Evolutionary conservation across 2,329 filamentous ascomycete genomes (phyloP).

Genomic region (Ophiostoma populinum): DNA sequence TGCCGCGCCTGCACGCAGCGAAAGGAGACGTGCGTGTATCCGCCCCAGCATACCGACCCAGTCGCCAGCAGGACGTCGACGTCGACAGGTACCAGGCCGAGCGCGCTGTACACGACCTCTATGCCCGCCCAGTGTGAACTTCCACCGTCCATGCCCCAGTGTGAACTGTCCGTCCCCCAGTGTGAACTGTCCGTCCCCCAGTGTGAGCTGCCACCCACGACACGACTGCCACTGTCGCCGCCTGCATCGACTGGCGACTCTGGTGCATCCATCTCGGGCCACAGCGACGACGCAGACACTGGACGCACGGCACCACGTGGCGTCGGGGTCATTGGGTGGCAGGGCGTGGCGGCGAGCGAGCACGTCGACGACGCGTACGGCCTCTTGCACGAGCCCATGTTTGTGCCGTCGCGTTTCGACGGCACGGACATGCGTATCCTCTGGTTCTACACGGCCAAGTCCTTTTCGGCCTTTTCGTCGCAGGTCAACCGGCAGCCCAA

Average conservation of each 20-base stretch:
- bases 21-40: constrained; percentile 30
- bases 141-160: not conserved
- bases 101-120: not conserved
- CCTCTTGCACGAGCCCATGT: constrained; percentile 18
- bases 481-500: constrained; percentile 18
- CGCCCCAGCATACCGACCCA: not conserved
- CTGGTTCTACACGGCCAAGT: constrained; percentile 35
- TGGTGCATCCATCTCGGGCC: too few species aligned
- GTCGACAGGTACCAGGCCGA: not conserved
- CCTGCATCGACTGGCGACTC: too few species aligned
- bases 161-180: too few species aligned
- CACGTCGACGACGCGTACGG: too few species aligned
- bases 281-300: too few species aligned
- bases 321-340: too few species aligned
- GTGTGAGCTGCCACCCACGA: too few species aligned
- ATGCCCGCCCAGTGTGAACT: not conserved
- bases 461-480: constrained; percentile 28
- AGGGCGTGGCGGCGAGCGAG: too few species aligned
- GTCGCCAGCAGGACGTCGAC: constrained; percentile 1
- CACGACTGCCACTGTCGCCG: too few species aligned
- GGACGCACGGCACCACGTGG: too few species aligned
- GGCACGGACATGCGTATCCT: constrained; percentile 33
- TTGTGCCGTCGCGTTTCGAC: constrained; percentile 18
- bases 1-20: constrained; percentile 33
- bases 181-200: too few species aligned